Percentiles rank a stretch among this genome's conserved stretches.
These are phyloP conservation scores for Apophysomyces variabilis DNA, from an alignment of 371 early-diverging fungal genomes.

Conservation along the genomic window DNA sequence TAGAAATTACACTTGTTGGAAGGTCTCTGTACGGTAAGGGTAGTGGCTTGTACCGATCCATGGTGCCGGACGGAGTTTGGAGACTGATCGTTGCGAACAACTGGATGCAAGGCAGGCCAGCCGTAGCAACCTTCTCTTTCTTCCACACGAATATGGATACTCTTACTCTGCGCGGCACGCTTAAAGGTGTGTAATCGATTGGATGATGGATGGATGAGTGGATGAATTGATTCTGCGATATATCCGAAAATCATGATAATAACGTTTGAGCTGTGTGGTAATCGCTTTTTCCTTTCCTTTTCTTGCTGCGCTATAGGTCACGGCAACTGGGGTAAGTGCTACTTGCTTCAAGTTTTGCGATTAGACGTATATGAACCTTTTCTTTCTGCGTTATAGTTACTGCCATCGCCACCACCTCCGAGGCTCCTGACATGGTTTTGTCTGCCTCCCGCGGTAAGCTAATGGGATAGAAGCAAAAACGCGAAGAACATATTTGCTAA, in stretches of 20 bases:
- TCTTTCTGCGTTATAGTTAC: slow-evolving; percentile 64
- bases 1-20: too few relatives aligned
- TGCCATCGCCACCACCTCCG: slow-evolving; percentile 91
- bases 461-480: too few relatives aligned
- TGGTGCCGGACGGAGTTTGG: slow-evolving; percentile 7
- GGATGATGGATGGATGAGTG: slow-evolving; percentile 30
- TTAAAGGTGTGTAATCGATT: slow-evolving; percentile 28
- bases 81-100: background rate
- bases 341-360: background rate
- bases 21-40: background rate
- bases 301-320: slow-evolving; percentile 25
- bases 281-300: slow-evolving; percentile 5
- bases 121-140: slow-evolving; percentile 25
- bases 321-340: slow-evolving; percentile 39
- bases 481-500: background rate
- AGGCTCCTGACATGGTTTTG: slow-evolving; percentile 90
- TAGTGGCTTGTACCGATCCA: slow-evolving; percentile 4
- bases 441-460: slow-evolving; percentile 90
- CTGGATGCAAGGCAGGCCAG: background rate
- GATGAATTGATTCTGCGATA: slow-evolving; percentile 15
- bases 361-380: background rate
- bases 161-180: slow-evolving; percentile 52
- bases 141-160: slow-evolving; percentile 38
- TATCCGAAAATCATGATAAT: background rate
- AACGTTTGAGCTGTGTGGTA: background rate